Evolutionary conservation across 2,329 filamentous ascomycete species (phyloP), one percentile per base, ranked within the genome.

Genomic region (Claviceps capensis): DNA sequence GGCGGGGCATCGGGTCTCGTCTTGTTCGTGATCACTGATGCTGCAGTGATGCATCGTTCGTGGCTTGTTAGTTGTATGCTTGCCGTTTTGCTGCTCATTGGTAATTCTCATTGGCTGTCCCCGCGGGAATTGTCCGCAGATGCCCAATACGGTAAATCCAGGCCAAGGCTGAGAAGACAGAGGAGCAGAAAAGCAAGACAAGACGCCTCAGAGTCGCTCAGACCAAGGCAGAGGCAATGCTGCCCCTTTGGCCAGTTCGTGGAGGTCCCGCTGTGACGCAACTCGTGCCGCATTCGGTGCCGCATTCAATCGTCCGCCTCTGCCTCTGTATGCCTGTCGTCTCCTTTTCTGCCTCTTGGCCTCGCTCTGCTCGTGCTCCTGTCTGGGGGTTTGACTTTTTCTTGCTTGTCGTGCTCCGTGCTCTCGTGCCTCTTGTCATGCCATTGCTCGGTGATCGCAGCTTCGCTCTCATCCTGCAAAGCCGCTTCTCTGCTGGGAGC

Each of bases 211-310:
- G 30, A 34, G 30, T 34, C 9, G 30, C 3, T 34, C 30, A 34
- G 30, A 34, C 30, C 30, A 34, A 34, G 30, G 30, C 30, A 34
- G 30, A 34, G 30, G 9, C 30, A 34, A 34, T 34, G 30, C 30
- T 4, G 30, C 9, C 30, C 9, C 30, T 34, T 11, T 34, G 9
- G 9, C 30, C 30, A 34, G 26, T 23, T 46, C 22, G 38, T 16
- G 34, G 16, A 51, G 36, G 52, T 50, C 48, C 48, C 48, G 48
- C 52, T 47, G 42, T 34, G 30, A 34, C 30, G 30, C 30, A 34
- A 34, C 26, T 40, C 16, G 47, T 51, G 52, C 48, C 53, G 50
- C 53, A 47, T 50, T 54, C 53, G 19, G 41, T 49, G 50, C 53
- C 50, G 50, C 53, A 49, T 50, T 44, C 50, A 22, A 50, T 52